Percentiles rank a stretch among this genome's conserved stretches.
Evolutionary conservation across 2,329 filamentous ascomycete species (phyloP).

Genomic region (Colletotrichum spinosum): DNA sequence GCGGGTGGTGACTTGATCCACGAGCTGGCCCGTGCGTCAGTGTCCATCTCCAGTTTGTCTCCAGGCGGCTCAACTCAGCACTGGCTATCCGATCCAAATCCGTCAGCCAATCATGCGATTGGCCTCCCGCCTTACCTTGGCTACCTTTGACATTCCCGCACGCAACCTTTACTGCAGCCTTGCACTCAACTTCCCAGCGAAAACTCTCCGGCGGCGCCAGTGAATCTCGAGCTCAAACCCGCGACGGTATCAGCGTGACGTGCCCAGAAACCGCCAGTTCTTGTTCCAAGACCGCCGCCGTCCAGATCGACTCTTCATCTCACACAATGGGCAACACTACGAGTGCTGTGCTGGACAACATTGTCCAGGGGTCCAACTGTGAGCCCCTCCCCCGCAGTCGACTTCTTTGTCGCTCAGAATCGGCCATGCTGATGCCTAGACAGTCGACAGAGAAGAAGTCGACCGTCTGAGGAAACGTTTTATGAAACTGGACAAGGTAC

Average conservation of each 20-base stretch:
- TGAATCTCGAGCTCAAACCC: constrained; percentile 25
- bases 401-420: constrained; percentile 33
- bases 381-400: constrained; percentile 44
- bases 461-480: constrained; percentile 96
- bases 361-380: constrained; percentile 98
- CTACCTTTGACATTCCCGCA: constrained; percentile 22
- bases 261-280: background rate
- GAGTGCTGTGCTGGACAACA: constrained; percentile 88
- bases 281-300: constrained; percentile 10
- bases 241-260: constrained; percentile 8
- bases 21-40: constrained; percentile 19
- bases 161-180: constrained; percentile 20
- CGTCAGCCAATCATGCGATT: constrained; percentile 23
- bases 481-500: constrained; percentile 98
- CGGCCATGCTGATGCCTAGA: constrained; percentile 31
- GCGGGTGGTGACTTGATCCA: constrained; percentile 18
- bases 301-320: constrained; percentile 19
- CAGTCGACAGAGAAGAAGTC: constrained; percentile 97
- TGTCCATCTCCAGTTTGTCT: constrained; percentile 1
- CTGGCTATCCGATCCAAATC: constrained; percentile 25
- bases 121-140: constrained; percentile 19
- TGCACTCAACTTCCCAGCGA: constrained; percentile 14
- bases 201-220: constrained; percentile 31
- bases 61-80: background rate
- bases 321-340: constrained; percentile 74